Evolutionary conservation across 176 grass and related monocot species (phyloP).

Genomic region (Avena eriantha): DNA sequence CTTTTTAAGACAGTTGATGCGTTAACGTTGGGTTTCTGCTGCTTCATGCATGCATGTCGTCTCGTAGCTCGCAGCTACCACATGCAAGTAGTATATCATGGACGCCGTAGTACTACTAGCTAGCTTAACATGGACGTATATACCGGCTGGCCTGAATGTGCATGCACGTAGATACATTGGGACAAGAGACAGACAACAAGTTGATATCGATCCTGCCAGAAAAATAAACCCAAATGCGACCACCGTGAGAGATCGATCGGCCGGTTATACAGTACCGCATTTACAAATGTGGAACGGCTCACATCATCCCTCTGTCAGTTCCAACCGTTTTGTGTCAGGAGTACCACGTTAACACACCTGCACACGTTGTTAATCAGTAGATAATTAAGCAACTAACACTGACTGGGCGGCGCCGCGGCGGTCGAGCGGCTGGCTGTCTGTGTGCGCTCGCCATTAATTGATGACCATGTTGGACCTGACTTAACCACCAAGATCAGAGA

Average conservation of each 20-base stretch:
- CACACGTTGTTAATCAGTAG: slow-evolving; percentile 41
- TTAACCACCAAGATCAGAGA: slow-evolving; percentile 11
- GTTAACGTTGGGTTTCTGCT: not conserved
- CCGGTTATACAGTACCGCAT: not conserved
- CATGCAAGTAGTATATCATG: slow-evolving; percentile 30
- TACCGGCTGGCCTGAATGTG: not conserved
- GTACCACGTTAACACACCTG: not conserved
- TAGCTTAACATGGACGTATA: not conserved
- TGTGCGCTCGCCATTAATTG: not conserved
- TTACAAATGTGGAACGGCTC: not conserved
- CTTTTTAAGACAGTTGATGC: not conserved
- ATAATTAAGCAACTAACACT: slow-evolving; percentile 1
- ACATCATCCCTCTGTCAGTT: not conserved
- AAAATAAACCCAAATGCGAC: not conserved
- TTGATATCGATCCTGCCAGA: not conserved
- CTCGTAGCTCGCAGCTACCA: slow-evolving; percentile 2
- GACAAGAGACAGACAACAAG: not conserved
- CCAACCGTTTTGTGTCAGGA: not conserved
- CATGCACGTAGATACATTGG: slow-evolving; percentile 25
- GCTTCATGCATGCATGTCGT: slow-evolving; percentile 6
- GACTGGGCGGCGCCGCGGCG: slow-evolving; percentile 43
- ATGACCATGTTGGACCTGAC: slow-evolving; percentile 37
- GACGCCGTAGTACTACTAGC: not conserved
- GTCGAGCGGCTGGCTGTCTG: slow-evolving; percentile 37
- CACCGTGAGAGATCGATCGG: not conserved